Conservation (phyloP, 345 rosid genomes). For the Anastatica hierochuntica region DNA sequence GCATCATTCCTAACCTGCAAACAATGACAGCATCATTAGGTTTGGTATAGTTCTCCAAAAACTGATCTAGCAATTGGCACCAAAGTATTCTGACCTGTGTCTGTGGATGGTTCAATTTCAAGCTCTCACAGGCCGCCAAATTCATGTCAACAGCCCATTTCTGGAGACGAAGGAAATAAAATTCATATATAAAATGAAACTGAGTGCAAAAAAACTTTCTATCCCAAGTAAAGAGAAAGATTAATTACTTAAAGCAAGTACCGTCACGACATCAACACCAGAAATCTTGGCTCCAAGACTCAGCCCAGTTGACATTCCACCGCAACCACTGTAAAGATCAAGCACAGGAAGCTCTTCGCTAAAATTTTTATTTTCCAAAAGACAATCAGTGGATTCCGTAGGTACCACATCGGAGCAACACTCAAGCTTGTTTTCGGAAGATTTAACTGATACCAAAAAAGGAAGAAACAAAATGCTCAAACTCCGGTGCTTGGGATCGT, state of each 20-base stretch:
- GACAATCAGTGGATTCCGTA: slow-evolving; percentile 10
- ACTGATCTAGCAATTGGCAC: not conserved
- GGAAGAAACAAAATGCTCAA: slow-evolving; percentile 7
- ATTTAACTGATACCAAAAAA: slow-evolving; percentile 29
- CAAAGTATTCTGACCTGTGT: slow-evolving; percentile 42
- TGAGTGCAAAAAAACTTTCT: not conserved
- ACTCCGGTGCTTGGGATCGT: slow-evolving; percentile 7
- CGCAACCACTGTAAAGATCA: slow-evolving; percentile 93
- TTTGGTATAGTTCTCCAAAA: slow-evolving; percentile 2
- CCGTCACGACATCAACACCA: slow-evolving; percentile 61
- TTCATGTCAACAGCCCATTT: slow-evolving; percentile 83
- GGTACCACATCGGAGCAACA: slow-evolving; percentile 18
- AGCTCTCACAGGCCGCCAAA: slow-evolving; percentile 69
- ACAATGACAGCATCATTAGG: slow-evolving; percentile 5
- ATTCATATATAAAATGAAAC: slow-evolving; percentile 5
- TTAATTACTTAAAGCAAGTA: slow-evolving; percentile 32
- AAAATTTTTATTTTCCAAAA: slow-evolving; percentile 16
- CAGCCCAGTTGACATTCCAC: slow-evolving; percentile 97
- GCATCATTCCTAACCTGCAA: slow-evolving; percentile 77
- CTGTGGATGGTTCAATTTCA: slow-evolving; percentile 76
- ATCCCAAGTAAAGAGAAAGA: slow-evolving; percentile 13
- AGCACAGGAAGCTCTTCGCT: slow-evolving; percentile 44
- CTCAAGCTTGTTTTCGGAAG: slow-evolving; percentile 22
- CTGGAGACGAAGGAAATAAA: slow-evolving; percentile 32
- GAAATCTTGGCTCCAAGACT: slow-evolving; percentile 80